These are phyloP conservation scores for Talaromyces proteolyticus DNA, from an alignment of 495 filamentous ascomycete species.

Conservation along the genomic window DNA sequence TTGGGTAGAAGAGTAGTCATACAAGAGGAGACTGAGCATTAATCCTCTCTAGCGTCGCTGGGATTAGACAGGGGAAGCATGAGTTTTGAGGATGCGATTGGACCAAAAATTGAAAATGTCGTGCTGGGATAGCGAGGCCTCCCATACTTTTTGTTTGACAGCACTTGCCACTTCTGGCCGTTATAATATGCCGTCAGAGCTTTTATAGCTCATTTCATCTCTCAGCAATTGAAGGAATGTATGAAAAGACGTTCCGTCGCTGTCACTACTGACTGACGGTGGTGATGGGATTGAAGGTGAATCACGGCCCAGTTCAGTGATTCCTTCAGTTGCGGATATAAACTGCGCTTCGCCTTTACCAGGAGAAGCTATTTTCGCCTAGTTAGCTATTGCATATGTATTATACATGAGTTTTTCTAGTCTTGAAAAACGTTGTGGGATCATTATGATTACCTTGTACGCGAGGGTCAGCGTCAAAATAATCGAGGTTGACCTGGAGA, in stretches of 20 bases:
- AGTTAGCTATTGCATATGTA: too few species aligned
- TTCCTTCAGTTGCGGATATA: not conserved
- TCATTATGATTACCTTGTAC: not conserved
- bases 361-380: not conserved
- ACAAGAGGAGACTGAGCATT: too few species aligned
- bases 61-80: too few species aligned
- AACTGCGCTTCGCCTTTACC: not conserved
- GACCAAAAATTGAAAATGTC: too few species aligned
- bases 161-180: not conserved
- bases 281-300: not conserved
- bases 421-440: not conserved
- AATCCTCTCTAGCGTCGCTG: too few species aligned
- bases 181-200: not conserved
- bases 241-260: not conserved
- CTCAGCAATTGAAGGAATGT: not conserved
- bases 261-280: not conserved
- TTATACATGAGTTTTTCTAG: too few species aligned
- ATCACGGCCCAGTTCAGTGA: not conserved
- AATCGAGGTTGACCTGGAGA: not conserved
- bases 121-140: too few species aligned
- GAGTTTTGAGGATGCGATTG: too few species aligned
- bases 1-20: too few species aligned
- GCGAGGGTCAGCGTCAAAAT: not conserved
- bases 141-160: too few species aligned
- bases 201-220: not conserved